Evolutionary conservation across 805 yeast species (phyloP).

Genomic region (Candida alai): DNA sequence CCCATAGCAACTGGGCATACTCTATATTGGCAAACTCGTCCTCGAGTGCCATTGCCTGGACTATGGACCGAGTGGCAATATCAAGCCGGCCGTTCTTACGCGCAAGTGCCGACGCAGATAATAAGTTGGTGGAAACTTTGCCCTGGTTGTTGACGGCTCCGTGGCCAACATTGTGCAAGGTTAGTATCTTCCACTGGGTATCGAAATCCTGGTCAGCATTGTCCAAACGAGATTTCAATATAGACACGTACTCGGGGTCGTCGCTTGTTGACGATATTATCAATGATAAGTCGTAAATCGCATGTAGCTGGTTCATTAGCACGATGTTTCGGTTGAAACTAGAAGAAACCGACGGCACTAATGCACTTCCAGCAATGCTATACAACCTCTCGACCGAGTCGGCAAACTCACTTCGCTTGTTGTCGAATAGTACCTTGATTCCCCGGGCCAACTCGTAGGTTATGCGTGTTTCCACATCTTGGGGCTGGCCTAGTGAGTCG

Average conservation of each 20-base stretch:
- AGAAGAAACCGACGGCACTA: conserved; percentile 39
- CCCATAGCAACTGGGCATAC: conserved; percentile 82
- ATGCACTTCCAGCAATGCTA: conserved; percentile 54
- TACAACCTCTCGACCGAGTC: conserved; percentile 49
- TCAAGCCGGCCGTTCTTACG: conserved; percentile 67
- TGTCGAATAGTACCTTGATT: conserved; percentile 39
- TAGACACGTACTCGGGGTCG: conserved; percentile 9
- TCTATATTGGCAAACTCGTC: conserved; percentile 58
- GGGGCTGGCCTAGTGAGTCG: conserved; percentile 39
- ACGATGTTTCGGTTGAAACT: conserved; percentile 33
- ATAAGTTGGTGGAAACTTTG: conserved; percentile 46
- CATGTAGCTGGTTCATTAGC: conserved; percentile 36
- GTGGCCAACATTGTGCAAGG: conserved; percentile 52
- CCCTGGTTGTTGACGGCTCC: conserved; percentile 24
- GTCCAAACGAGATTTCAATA: conserved; percentile 24
- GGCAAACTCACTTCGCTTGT: conserved; percentile 30
- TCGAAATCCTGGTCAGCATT: conserved; percentile 47
- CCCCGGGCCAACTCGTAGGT: conserved; percentile 67
- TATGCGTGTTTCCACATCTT: conserved; percentile 50
- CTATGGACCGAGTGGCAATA: conserved; percentile 63
- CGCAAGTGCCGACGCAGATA: conserved; percentile 60
- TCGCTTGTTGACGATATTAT: conserved; percentile 13
- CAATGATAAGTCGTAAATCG: conserved; percentile 31
- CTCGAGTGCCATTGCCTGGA: conserved; percentile 50
- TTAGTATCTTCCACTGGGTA: conserved; percentile 54